Evolutionary conservation across 225 moss, liverwort and hornwort species (phyloP), one percentile per base, ranked within the genome.

Genomic region (Thuidium tamariscinum): DNA sequence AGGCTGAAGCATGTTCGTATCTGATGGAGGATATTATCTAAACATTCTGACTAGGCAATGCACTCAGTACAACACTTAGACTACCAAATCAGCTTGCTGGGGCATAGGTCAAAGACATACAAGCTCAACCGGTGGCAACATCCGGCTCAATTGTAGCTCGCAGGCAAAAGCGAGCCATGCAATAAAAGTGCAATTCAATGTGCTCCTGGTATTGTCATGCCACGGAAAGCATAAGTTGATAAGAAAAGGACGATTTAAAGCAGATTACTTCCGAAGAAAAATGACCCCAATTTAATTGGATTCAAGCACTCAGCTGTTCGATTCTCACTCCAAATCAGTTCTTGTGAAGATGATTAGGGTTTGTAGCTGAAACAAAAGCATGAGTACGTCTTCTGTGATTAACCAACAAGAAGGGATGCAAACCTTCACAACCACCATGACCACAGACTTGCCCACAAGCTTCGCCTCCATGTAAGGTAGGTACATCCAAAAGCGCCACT

Each of bases 381-480:
- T 52, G 75, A 54, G 23, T 32, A 44, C 13, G 23, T 71, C 51
- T 60, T 86, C 49, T 39, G 23, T 60, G n/a, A n/a, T n/a, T n/a
- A 72, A 22, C 30, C n/a, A 54, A 59, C 34, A 82, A 10, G 84
- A 61, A 46, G 80, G 56, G 63, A 81, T 81, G 76, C 84, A 59
- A 46, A 95, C 94, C 94, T 91, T 94, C 61, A 95, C 93, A 81
- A 94, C 86, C 46, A 95, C 87, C 81, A 91, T 94, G 56, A 94
- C 93, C 80, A 95, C 76, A 52, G 90, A 91, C 77, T 94, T 88
- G 85, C 95, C 95, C 49, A 92, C 64, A 36, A 94, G 91, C 52
- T 87, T 92, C 21, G 94, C 92, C 78, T 93, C 94, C 79, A 89
- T 87, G 66, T 89, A 92, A 83, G n/a, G n/a, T n/a, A n/a, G n/a